Evolutionary conservation across 2,329 filamentous ascomycete genomes (phyloP).

Genomic region (Fusarium albosuccineum): DNA sequence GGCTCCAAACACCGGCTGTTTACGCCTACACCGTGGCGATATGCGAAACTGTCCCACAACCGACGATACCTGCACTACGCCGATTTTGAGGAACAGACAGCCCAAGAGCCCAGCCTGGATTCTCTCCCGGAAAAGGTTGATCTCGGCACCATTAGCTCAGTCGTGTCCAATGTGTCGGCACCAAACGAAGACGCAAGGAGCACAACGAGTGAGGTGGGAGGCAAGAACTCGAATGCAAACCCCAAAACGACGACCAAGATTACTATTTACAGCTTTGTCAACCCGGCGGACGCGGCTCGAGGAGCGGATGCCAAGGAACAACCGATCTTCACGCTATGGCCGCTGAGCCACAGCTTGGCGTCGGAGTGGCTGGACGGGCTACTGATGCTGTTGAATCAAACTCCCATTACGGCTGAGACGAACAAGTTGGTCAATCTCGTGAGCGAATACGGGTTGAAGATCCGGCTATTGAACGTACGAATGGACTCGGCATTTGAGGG

Average conservation of each 20-base stretch:
- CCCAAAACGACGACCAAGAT: constrained; percentile 81
- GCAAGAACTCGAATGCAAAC: constrained; percentile 52
- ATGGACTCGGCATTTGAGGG: constrained; percentile 82
- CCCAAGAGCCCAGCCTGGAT: constrained; percentile 78
- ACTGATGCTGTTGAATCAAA: constrained; percentile 93
- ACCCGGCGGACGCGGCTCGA: constrained; percentile 54
- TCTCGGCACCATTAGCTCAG: constrained; percentile 87
- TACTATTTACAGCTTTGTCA: constrained; percentile 83
- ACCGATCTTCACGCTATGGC: constrained; percentile 85
- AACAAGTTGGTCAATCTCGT: constrained; percentile 89
- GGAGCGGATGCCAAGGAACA: constrained; percentile 68
- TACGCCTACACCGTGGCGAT: constrained; percentile 77
- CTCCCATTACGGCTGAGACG: constrained; percentile 96
- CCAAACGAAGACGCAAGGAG: constrained; percentile 65
- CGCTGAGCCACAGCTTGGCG: constrained; percentile 82
- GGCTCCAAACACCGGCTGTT: constrained; percentile 55
- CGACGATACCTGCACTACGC: constrained; percentile 90
- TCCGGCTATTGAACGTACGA: constrained; percentile 89
- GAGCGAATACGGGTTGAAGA: constrained; percentile 91
- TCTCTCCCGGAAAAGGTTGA: constrained; percentile 85
- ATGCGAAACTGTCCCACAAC: constrained; percentile 90
- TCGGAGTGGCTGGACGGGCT: constrained; percentile 98
- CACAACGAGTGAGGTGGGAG: constrained; percentile 58
- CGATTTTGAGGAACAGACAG: constrained; percentile 78
- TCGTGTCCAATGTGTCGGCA: constrained; percentile 91